Evolutionary conservation across 2,329 filamentous ascomycete species (phyloP).

Genomic region (Cercospora sp.): DNA sequence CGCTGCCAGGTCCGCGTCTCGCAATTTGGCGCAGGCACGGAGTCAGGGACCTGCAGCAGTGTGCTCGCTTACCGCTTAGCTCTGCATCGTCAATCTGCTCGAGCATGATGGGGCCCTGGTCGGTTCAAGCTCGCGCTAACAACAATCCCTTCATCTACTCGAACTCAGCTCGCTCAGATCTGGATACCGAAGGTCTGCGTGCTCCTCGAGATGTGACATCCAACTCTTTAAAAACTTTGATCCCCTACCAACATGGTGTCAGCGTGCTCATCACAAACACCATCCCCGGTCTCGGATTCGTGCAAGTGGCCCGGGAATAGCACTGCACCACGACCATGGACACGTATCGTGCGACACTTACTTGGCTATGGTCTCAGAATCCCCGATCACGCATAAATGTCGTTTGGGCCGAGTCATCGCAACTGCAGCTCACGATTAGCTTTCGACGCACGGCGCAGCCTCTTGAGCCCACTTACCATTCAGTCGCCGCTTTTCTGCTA

Average conservation of each 20-base stretch:
- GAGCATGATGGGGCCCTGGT: not conserved
- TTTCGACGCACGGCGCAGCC: constrained; percentile 2
- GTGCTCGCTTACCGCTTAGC: constrained; percentile 1
- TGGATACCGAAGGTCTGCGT: constrained; percentile 87
- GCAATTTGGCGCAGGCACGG: not conserved
- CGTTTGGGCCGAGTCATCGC: constrained; percentile 95
- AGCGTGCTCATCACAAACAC: not conserved
- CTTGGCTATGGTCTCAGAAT: constrained; percentile 89
- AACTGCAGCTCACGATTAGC: constrained; percentile 55
- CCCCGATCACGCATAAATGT: constrained; percentile 86
- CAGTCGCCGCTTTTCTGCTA: constrained; percentile 85
- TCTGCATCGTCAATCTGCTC: not conserved
- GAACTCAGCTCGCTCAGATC: constrained; percentile 56
- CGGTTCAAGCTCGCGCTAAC: not conserved
- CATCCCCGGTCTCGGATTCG: not conserved
- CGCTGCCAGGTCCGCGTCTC: not conserved
- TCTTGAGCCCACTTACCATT: constrained; percentile 67
- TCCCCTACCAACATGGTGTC: constrained; percentile 57
- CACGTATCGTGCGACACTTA: constrained; percentile 54
- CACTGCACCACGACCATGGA: not conserved
- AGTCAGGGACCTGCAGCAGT: constrained; percentile 13
- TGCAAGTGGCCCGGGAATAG: not conserved
- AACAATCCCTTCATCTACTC: not conserved
- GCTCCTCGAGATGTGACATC: constrained; percentile 88
- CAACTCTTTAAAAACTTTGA: constrained; percentile 82